These are phyloP conservation scores for Myxozyma neglecta DNA, from an alignment of 805 yeast genomes.

Conservation along the genomic window DNA sequence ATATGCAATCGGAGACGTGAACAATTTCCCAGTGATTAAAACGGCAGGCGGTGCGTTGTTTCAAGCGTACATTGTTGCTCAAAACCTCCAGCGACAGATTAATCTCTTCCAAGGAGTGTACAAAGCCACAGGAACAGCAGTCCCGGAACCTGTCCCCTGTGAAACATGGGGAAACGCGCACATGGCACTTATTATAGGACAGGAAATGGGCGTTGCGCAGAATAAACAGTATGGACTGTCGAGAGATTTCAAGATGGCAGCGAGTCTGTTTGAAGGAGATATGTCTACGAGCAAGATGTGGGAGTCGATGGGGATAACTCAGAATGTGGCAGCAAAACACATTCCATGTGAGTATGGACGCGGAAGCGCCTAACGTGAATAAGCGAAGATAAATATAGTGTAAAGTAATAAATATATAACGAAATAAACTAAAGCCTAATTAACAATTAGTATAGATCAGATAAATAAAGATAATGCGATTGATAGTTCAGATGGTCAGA, in stretches of 20 bases:
- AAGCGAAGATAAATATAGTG: background rate
- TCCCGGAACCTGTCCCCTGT: background rate
- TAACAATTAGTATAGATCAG: no score
- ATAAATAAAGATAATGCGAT: conserved; percentile 5
- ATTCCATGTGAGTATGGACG: background rate
- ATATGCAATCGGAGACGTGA: conserved; percentile 21
- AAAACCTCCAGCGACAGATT: conserved; percentile 9
- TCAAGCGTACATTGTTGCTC: conserved; percentile 3
- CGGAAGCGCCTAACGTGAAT: background rate
- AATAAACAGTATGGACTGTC: background rate
- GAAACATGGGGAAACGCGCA: conserved; percentile 14
- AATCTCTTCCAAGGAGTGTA: background rate
- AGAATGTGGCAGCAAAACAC: background rate
- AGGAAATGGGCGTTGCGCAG: conserved; percentile 10
- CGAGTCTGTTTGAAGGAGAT: conserved; percentile 9
- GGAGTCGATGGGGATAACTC: conserved; percentile 5
- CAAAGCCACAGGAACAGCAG: background rate
- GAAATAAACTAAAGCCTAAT: background rate
- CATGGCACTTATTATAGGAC: conserved; percentile 16
- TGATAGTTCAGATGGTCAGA: conserved; percentile 14
- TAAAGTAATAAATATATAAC: background rate
- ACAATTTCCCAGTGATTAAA: conserved; percentile 19
- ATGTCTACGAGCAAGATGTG: conserved; percentile 11
- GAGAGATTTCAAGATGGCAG: background rate
- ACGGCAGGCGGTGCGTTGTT: conserved; percentile 21